These are phyloP conservation scores for Beauveria sp. DNA, from an alignment of 2,329 filamentous ascomycete genomes.

Conservation along the genomic window DNA sequence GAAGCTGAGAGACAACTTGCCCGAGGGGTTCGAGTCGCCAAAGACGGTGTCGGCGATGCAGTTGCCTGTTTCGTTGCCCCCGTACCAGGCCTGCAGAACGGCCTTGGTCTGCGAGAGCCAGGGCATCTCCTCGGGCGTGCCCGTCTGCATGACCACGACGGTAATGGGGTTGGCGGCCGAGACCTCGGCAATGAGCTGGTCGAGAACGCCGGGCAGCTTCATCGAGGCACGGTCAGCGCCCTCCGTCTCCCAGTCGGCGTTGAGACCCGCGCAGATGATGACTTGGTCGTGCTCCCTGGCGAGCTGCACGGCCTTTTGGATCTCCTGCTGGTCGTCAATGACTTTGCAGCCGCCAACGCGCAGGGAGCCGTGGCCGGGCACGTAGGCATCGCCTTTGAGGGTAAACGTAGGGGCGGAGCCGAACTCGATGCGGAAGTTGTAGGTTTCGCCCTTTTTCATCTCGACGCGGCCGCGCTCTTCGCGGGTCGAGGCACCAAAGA, in stretches of 20 bases:
- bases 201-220: conserved; percentile 65
- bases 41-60: conserved; percentile 72
- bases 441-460: conserved; percentile 51
- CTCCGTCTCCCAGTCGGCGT: conserved; percentile 76
- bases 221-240: conserved; percentile 72
- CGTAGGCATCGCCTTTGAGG: conserved; percentile 40
- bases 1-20: conserved; percentile 68
- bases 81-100: conserved; percentile 74
- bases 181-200: conserved; percentile 61
- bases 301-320: conserved; percentile 57
- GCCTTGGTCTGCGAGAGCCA: conserved; percentile 52
- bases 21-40: conserved; percentile 65
- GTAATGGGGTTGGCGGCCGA: conserved; percentile 60
- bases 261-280: conserved; percentile 69
- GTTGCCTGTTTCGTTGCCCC: conserved; percentile 80
- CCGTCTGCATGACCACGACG: conserved; percentile 68
- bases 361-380: conserved; percentile 53
- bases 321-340: conserved; percentile 50
- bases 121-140: conserved; percentile 66
- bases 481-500: conserved; percentile 56
- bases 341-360: conserved; percentile 54
- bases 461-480: conserved; percentile 54
- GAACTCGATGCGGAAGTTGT: conserved; percentile 53
- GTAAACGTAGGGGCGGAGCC: conserved; percentile 51
- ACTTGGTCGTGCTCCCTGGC: conserved; percentile 69